Conservation (phyloP, 1,284 basidiomycete species). For the Leccinum proximum region DNA sequence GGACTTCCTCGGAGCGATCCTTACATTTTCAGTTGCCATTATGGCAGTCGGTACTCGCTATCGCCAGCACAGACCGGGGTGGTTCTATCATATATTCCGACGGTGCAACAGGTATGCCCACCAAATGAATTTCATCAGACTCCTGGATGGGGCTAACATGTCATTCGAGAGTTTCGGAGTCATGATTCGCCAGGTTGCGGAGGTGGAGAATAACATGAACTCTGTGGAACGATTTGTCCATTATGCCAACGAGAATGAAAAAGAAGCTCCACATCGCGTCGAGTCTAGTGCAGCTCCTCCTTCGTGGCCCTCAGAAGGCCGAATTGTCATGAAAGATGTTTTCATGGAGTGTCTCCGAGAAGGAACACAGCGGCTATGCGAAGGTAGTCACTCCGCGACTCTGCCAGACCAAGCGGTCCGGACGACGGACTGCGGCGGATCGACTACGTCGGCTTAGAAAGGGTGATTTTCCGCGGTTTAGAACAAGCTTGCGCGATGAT, state of each 20-base stretch:
- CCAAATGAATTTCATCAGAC: background rate
- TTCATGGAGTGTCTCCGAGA: too few species aligned
- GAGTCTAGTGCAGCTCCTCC: too few species aligned
- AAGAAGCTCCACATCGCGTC: conserved; percentile 80
- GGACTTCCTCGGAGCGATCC: conserved; percentile 76
- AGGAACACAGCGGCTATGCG: too few species aligned
- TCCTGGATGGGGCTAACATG: conserved; percentile 6
- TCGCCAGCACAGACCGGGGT: conserved; percentile 79
- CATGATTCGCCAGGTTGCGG: conserved; percentile 82
- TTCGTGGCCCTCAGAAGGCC: too few species aligned
- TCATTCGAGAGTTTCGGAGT: conserved; percentile 64
- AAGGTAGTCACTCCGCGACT: too few species aligned
- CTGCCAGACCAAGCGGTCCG: too few species aligned
- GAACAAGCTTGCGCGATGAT: too few species aligned
- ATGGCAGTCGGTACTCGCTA: conserved; percentile 74
- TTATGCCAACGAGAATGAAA: conserved; percentile 57
- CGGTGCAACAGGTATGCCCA: conserved; percentile 53
- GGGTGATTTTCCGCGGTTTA: too few species aligned
- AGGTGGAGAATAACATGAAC: conserved; percentile 93
- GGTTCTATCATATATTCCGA: conserved; percentile 74
- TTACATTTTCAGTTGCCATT: conserved; percentile 81
- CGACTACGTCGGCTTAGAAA: too few species aligned
- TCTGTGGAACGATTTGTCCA: conserved; percentile 83
- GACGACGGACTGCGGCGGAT: too few species aligned
- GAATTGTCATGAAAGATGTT: too few species aligned